Base-by-base conservation (phyloP, 2,329 filamentous ascomycete genomes). In the Exophiala mesophila region DNA sequence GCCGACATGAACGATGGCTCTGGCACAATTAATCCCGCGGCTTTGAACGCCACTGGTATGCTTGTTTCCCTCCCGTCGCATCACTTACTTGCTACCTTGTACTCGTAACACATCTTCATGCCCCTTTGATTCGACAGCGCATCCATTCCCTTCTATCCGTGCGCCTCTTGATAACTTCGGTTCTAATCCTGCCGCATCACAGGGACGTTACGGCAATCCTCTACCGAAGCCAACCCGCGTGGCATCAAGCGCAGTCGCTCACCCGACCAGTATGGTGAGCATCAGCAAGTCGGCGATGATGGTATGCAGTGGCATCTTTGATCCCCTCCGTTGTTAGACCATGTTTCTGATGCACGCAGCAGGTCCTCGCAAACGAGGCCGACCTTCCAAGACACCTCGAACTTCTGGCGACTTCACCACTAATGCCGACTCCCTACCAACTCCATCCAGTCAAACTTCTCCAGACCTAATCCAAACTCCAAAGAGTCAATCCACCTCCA, bases 21-120 rank as follows among this genome's bases (percentile, higher is more conserved):
- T 73, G 85, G 84, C 64, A 94, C 88, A 63, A 92, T 94, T 74
- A 87, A 94, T 74, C 88, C 88, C 64, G 86, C 86, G 61, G 85
- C 84, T 53, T 76, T 94, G 71, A 88, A 84, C 71, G 82, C 82
- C 63, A 72, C 81, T 72, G 80, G 85, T 90, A 81, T 59, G 65
- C 29, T 35, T 12, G 12, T 6, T 12, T 26, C 23, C 23, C 12
- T 26, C 7, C 23, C 12, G 7, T 26, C 31, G 45, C 37, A 34
- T 42, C 52, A 54, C n/a, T n/a, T n/a, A n/a, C n/a, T n/a, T n/a
- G n/a, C n/a, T n/a, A n/a, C n/a, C n/a, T n/a, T n/a, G n/a, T n/a
- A n/a, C n/a, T n/a, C n/a, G n/a, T n/a, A n/a, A n/a, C n/a, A n/a
- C n/a, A n/a, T n/a, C n/a, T n/a, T n/a, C n/a, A n/a, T n/a, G n/a